These are phyloP conservation scores for Neobulgaria alba DNA, from an alignment of 2,329 filamentous ascomycete species.

Conservation along the genomic window DNA sequence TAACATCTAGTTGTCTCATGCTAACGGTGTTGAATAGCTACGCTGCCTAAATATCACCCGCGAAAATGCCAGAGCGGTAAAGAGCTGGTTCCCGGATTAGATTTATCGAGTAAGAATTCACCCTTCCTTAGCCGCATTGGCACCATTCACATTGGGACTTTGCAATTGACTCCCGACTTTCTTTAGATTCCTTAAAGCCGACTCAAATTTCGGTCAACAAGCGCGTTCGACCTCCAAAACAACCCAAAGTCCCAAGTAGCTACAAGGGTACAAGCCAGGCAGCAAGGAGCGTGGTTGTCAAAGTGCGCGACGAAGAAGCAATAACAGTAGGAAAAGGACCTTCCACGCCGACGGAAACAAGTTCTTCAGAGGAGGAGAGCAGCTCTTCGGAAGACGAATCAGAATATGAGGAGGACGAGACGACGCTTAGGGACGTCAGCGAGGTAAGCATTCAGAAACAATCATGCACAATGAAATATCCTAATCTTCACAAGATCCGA, in stretches of 20 bases:
- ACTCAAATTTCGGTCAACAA: constrained; percentile 16
- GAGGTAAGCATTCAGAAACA: constrained; percentile 20
- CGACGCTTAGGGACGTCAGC: constrained; percentile 22
- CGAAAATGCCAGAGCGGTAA: constrained; percentile 26
- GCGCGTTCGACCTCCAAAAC: constrained; percentile 19
- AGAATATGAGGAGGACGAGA: constrained; percentile 28
- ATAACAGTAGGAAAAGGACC: constrained; percentile 12
- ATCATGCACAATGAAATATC: constrained; percentile 1
- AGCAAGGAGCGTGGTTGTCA: constrained; percentile 15
- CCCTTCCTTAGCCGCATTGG: not conserved
- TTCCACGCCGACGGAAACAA: constrained; percentile 23
- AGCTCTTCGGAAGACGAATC: constrained; percentile 29
- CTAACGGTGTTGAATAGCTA: constrained; percentile 12
- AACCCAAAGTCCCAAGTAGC: constrained; percentile 17
- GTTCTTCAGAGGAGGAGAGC: constrained; percentile 26
- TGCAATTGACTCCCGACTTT: not conserved
- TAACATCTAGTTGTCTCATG: not conserved
- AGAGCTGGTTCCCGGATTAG: constrained; percentile 24
- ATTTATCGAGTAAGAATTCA: constrained; percentile 22
- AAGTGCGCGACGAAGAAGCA: constrained; percentile 15
- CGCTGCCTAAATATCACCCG: constrained; percentile 27
- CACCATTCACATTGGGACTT: not conserved
- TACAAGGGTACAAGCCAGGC: constrained; percentile 24
- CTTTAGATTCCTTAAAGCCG: constrained; percentile 17
- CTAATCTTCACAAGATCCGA: constrained; percentile 21